Evolutionary conservation across 2,329 filamentous ascomycete genomes (phyloP), one percentile per base, ranked within the genome.

Genomic region (Ophidiomyces ophidiicola): DNA sequence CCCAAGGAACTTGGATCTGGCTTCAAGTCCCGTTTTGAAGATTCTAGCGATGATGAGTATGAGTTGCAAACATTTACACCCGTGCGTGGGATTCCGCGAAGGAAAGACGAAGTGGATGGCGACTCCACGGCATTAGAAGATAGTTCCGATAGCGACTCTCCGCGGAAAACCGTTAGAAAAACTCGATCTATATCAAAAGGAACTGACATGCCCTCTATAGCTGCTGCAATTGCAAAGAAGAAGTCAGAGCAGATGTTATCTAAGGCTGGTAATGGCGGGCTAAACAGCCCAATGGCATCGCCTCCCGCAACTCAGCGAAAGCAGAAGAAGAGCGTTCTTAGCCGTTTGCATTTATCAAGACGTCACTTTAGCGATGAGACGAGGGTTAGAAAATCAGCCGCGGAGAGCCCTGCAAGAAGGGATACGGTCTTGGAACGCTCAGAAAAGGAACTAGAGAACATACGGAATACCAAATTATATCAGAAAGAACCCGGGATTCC

Each of bases 41-140:
- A 84, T 50, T 84, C 80, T 1, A 84, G 80, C 51, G 80, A 84
- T 52, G 80, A 85, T 40, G 78, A 82, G 32, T 67, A 72, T 12
- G 66, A 67, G 10, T 60, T 56, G 19, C 41, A 32, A 31, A 59
- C 50, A 47, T 60, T 68, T 20, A 63, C 63, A 15, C 75, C 70
- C 32, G 76, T 78, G 2, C 68, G 71, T 43, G 74, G 72, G 30
- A 81, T 74, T 42, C 77, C 68, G 10, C 70, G 65, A 34, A 73
- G 58, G n/a, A 60, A 69, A 39, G 70, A 76, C 39, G 67, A 68
- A 35, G 66, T 76, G 36, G 71, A 78, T 36, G 71, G 73, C 25
- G 76, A 78, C 43, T 76, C 76, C 1, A 72, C 74, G 12, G 73
- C 78, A 32, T 57, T 77, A 2, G 70, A 72, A 2, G 74, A 80